Percentiles rank a stretch among this genome's conserved stretches.
phyloP scores from a whole-genome alignment of 495 filamentous ascomycete species.

The Hypoxylon fuscum region DNA sequence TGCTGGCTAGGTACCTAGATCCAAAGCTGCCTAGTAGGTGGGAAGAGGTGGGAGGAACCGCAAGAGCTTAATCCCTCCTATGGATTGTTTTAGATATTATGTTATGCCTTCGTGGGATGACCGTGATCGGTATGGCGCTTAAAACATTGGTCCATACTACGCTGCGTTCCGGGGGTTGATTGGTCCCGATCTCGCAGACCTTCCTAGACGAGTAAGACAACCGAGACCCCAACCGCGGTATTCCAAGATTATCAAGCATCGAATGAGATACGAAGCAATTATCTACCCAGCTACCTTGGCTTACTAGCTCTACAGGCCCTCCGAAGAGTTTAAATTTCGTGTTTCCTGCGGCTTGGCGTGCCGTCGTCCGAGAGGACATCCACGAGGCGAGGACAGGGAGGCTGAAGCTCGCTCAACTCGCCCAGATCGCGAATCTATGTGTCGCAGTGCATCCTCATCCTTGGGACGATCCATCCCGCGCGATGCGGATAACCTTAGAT shows the following conservation, averaged over 20 bases:
- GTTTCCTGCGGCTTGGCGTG: conserved; percentile 9
- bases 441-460: conserved; percentile 23
- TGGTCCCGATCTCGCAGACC: conserved; percentile 28
- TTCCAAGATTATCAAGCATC: conserved; percentile 10
- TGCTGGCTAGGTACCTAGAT: not conserved
- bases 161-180: conserved; percentile 10
- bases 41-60: not conserved
- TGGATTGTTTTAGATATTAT: conserved; percentile 1
- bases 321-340: conserved; percentile 1
- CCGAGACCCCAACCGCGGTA: conserved; percentile 24
- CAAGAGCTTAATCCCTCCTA: conserved; percentile 19
- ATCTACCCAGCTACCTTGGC: conserved; percentile 1
- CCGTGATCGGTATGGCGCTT: conserved; percentile 6
- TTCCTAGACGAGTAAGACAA: conserved; percentile 44
- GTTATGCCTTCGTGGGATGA: conserved; percentile 7
- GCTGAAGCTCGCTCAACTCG: conserved; percentile 3
- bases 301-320: conserved; percentile 8
- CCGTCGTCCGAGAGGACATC: not conserved
- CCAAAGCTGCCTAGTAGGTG: not conserved
- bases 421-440: not conserved
- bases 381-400: not conserved
- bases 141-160: conserved; percentile 19
- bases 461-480: conserved; percentile 26
- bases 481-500: conserved; percentile 3
- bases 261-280: conserved; percentile 21